Base-by-base conservation (phyloP, 805 yeast genomes). In the Priceomyces melissophilus region DNA sequence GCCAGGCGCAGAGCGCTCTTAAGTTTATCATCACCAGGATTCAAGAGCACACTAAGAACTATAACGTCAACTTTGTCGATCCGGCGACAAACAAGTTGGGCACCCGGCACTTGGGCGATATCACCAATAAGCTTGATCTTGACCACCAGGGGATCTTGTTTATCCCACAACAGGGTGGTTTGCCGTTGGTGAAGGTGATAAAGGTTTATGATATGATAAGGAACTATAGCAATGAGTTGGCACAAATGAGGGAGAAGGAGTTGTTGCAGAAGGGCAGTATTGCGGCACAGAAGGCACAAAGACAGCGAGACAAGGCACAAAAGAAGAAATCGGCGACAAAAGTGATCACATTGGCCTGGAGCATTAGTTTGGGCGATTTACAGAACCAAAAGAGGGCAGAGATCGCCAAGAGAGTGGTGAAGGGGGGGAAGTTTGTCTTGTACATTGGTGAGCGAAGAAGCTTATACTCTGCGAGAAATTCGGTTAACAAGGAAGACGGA, bases 341-440 rank as follows among this genome's bases (percentile, higher is more conserved):
- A 45, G 43, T 58, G 9, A 40, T 67, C 17, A 54, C 60, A 2
- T 45, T 69, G 11, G 52, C 58, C 12, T 70, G 73, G 73, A 56
- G 58, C 29, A 69, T 70, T 33, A 66, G 67, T 42, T 40, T 54
- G 14, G 57, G 65, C 23, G 75, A 69, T 48, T 60, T 69, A 47
- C 51, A 49, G 29, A 56, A 60, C 42, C 75, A 70, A 42, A 70
- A 69, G 48, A 54, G 40, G 27, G 48, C 46, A 9, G 75, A 68
- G 42, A 63, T 69, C 27, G 37, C 45, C 35, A 58, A 56, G 16
- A 44, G 62, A n/a, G 40, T 65, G n/a, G 44, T 43, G 10, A 67
- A 59, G 41, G 65, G 61, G 12, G 72, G 63, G 35, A 59, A 52
- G 36, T 65, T 67, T 38, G 48, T 57, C 9, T 50, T 63, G 15